phyloP scores from a whole-genome alignment of 208 protist genomes.

The Wallacemonas sp. region DNA sequence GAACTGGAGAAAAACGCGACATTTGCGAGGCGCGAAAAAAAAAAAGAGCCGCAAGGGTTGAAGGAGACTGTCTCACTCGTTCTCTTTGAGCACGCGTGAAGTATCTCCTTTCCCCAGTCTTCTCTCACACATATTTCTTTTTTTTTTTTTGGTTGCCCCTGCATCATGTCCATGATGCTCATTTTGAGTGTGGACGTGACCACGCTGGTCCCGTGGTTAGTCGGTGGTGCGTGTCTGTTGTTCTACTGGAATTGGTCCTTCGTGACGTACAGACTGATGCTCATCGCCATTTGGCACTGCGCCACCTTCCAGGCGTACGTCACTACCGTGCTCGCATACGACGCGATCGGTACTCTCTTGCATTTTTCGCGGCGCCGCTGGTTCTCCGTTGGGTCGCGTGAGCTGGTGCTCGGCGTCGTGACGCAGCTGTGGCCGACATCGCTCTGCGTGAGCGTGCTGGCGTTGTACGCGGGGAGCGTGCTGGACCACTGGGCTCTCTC shows the following conservation, averaged over 20 bases:
- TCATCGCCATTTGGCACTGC: slow-evolving; percentile 21
- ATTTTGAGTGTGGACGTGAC: slow-evolving; percentile 21
- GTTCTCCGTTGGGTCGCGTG: neutral
- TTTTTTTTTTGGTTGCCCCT: slow-evolving; percentile 8
- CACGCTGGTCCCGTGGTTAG: neutral
- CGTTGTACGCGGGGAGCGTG: slow-evolving; percentile 22
- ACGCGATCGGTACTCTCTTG: neutral
- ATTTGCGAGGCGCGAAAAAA: no score
- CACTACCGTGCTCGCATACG: neutral
- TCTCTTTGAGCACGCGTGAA: no score
- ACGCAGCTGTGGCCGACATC: slow-evolving; percentile 3
- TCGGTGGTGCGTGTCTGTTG: slow-evolving; percentile 21
- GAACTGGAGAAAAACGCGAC: no score
- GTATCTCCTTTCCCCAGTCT: neutral
- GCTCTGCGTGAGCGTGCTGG: neutral
- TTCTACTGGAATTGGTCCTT: slow-evolving; percentile 63
- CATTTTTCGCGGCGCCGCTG: slow-evolving; percentile 5
- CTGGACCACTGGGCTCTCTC: slow-evolving; percentile 33
- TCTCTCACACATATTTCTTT: neutral
- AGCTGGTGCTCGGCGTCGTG: neutral
- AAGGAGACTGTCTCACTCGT: no score
- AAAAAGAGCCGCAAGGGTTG: no score
- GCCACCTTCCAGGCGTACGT: slow-evolving; percentile 15
- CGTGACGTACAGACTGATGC: slow-evolving; percentile 19
- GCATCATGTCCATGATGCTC: slow-evolving; percentile 2